Percentiles rank a stretch among this genome's conserved stretches.
Conservation (phyloP, 2,329 filamentous ascomycete genomes). For the Ceratocystis diversiconidia region DNA sequence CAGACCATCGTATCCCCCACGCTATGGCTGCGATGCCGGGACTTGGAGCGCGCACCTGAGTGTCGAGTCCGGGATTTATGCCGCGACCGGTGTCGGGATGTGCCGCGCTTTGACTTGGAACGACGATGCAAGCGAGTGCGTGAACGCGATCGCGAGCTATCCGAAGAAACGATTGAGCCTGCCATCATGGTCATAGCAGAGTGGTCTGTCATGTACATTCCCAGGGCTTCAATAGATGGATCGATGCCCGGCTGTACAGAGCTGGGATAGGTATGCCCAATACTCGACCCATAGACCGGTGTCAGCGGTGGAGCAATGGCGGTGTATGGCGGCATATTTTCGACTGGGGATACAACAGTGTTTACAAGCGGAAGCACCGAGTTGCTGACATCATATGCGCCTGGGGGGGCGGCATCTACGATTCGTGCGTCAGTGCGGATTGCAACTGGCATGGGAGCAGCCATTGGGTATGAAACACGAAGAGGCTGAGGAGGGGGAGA, state of each 20-base stretch:
- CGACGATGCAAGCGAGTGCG: constrained; percentile 5
- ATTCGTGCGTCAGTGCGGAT: constrained; percentile 14
- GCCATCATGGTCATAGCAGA: neutral
- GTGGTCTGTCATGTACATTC: neutral
- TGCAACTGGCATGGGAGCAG: constrained; percentile 11
- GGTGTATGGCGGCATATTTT: neutral
- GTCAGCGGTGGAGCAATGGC: neutral
- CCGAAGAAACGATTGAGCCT: neutral
- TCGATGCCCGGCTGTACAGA: neutral
- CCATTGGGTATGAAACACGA: constrained; percentile 13
- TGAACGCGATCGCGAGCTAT: constrained; percentile 10
- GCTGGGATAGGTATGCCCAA: neutral
- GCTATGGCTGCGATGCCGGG: neutral
- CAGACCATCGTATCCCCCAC: constrained; percentile 4
- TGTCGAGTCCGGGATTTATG: constrained; percentile 5
- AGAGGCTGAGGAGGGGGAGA: constrained; percentile 5
- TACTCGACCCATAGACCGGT: neutral
- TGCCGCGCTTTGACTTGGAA: constrained; percentile 5
- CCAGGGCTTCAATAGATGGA: neutral
- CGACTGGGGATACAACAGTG: constrained; percentile 24
- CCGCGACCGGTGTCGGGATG: constrained; percentile 11
- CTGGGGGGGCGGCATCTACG: constrained; percentile 9
- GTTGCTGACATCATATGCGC: constrained; percentile 19
- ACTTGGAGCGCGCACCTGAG: constrained; percentile 1
- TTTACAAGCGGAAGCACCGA: constrained; percentile 21